phyloP scores from a whole-genome alignment of 1,139 yeast genomes.

The Spathaspora sp. region DNA sequence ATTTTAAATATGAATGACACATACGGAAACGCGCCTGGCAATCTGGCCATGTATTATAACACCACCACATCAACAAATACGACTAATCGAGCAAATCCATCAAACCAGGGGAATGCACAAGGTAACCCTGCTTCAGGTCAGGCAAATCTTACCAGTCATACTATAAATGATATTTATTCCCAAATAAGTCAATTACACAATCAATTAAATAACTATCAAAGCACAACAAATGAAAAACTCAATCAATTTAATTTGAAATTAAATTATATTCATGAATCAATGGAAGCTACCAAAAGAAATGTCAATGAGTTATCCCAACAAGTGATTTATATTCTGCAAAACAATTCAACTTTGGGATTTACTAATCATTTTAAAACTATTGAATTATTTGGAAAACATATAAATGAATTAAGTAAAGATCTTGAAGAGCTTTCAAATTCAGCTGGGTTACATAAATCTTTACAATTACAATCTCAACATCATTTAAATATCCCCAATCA shows the following conservation, averaged over 20 bases:
- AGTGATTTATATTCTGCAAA: slow-evolving; percentile 11
- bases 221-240: slow-evolving; percentile 22
- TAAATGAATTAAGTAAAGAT: slow-evolving; percentile 24
- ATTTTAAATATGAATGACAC: slow-evolving; percentile 11
- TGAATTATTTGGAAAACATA: slow-evolving; percentile 24
- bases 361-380: slow-evolving; percentile 16
- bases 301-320: slow-evolving; percentile 16
- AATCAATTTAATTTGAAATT: slow-evolving; percentile 25
- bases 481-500: slow-evolving; percentile 5
- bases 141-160: slow-evolving; percentile 6
- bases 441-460: slow-evolving; percentile 1
- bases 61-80: slow-evolving; percentile 2
- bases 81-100: slow-evolving; percentile 5
- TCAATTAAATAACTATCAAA: slow-evolving; percentile 20
- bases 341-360: not conserved
- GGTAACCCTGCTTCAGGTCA: slow-evolving; percentile 1
- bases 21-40: slow-evolving; percentile 9
- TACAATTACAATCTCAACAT: slow-evolving; percentile 9
- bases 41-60: slow-evolving; percentile 12
- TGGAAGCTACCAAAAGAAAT: slow-evolving; percentile 16
- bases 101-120: slow-evolving; percentile 4
- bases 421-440: slow-evolving; percentile 19
- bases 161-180: slow-evolving; percentile 15
- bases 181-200: slow-evolving; percentile 17
- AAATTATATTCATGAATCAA: slow-evolving; percentile 25